Conservation (phyloP, 306 rosid genomes). For the Delonix regia region DNA sequence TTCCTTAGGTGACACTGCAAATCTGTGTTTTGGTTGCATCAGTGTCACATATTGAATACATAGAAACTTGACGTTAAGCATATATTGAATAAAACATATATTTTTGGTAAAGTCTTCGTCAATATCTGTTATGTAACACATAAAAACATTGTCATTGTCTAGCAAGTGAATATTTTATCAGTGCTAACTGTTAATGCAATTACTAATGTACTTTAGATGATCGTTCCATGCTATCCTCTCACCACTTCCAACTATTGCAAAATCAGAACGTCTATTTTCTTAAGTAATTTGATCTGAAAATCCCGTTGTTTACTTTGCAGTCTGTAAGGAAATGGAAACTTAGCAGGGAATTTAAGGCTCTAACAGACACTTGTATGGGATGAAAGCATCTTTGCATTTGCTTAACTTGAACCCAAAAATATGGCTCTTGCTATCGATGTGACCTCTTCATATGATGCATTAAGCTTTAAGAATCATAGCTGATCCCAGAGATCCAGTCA, state of each 20-base stretch:
- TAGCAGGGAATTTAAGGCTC: constrained; percentile 7
- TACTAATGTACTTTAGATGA: neutral
- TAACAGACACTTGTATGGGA: constrained; percentile 6
- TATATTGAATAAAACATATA: neutral
- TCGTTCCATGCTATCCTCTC: constrained; percentile 11
- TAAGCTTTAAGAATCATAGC: constrained; percentile 5
- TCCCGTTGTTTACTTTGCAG: constrained; percentile 6
- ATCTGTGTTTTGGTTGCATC: neutral
- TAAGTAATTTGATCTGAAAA: constrained; percentile 20
- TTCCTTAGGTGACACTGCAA: neutral
- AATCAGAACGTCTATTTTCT: constrained; percentile 1
- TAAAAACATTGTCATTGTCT: neutral
- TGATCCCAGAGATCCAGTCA: constrained; percentile 14
- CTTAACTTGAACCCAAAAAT: constrained; percentile 8
- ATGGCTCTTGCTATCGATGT: constrained; percentile 1
- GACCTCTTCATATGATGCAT: neutral
- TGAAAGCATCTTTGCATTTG: neutral
- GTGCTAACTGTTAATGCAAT: neutral
- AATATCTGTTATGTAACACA: neutral
- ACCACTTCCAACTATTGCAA: constrained; percentile 22
- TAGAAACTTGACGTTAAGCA: neutral
- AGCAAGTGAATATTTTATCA: neutral
- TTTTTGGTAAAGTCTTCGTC: neutral
- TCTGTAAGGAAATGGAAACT: constrained; percentile 20
- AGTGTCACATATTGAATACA: neutral